Conservation (phyloP, 441 rosid species). For the Bruguiera hainesii region DNA sequence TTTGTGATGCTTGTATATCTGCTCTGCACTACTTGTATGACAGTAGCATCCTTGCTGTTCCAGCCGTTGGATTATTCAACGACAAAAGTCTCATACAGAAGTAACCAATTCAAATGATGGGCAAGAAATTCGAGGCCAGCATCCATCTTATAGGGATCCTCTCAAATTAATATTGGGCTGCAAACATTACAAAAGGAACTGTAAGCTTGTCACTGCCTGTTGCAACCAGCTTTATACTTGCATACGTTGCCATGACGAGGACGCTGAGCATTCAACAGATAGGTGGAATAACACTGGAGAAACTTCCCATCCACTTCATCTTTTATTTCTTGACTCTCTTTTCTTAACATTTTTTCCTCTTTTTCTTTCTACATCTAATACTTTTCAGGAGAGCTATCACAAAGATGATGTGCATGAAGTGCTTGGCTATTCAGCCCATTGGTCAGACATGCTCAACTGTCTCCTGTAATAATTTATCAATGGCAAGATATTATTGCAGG, state of each 20-base stretch:
- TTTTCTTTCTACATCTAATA: conserved; percentile 11
- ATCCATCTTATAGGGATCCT: conserved; percentile 56
- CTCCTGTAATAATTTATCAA: conserved; percentile 53
- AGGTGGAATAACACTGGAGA: conserved; percentile 38
- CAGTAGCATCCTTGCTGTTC: conserved; percentile 29
- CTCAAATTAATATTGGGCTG: conserved; percentile 45
- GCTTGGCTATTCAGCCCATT: conserved; percentile 61
- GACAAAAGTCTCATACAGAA: conserved; percentile 34
- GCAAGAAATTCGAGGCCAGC: conserved; percentile 49
- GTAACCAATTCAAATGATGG: conserved; percentile 23
- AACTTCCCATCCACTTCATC: conserved; percentile 8
- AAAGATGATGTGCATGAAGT: conserved; percentile 89
- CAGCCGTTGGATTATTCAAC: conserved; percentile 71
- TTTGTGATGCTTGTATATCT: neutral
- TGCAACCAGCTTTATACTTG: conserved; percentile 67
- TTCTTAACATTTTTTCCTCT: conserved; percentile 3
- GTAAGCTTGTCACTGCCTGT: conserved; percentile 65
- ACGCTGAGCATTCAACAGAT: conserved; percentile 56
- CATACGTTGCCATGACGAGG: conserved; percentile 82
- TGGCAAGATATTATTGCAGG: conserved; percentile 76
- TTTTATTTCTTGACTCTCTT: conserved; percentile 2
- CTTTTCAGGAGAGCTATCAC: conserved; percentile 50
- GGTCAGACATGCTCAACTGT: conserved; percentile 44
- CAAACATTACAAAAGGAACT: conserved; percentile 73
- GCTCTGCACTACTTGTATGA: conserved; percentile 15